Conservation (phyloP, 140 eudicot genomes). For the Ambrosia hybrid region DNA sequence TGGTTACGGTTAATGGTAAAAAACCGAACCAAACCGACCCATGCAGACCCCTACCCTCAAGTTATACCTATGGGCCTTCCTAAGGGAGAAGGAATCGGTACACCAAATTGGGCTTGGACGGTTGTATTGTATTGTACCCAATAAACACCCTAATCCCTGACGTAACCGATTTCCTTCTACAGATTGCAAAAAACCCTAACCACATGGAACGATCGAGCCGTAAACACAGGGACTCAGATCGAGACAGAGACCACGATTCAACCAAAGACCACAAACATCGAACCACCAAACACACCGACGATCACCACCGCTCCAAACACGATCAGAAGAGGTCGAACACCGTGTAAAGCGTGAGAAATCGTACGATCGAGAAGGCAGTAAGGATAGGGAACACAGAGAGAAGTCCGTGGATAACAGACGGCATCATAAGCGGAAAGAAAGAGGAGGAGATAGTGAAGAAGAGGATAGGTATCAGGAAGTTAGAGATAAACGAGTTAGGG, state of each 20-base stretch:
- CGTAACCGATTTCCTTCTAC: neutral
- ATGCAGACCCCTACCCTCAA: no score
- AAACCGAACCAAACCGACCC: no score
- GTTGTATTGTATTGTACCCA: no score
- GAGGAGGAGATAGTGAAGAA: slow-evolving; percentile 55
- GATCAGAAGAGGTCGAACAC: no score
- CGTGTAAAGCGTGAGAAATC: slow-evolving; percentile 16
- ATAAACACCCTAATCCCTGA: no score
- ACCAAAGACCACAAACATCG: no score
- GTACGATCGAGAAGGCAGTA: slow-evolving; percentile 20
- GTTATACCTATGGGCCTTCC: no score
- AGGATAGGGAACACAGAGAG: slow-evolving; percentile 40
- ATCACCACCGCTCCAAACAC: slow-evolving; percentile 35
- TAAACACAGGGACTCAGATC: slow-evolving; percentile 51
- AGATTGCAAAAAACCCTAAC: slow-evolving; percentile 39
- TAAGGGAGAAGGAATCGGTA: no score
- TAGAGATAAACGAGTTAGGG: slow-evolving; percentile 57
- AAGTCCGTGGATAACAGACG: slow-evolving; percentile 43
- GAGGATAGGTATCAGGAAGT: slow-evolving; percentile 51
- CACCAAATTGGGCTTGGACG: no score
- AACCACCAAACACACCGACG: slow-evolving; percentile 16
- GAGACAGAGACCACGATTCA: no score
- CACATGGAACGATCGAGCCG: slow-evolving; percentile 48
- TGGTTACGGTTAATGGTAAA: no score
- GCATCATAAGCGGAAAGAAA: slow-evolving; percentile 58